Base-by-base conservation (phyloP, 2,329 filamentous ascomycete species). In the Nannizzia gypsea region DNA sequence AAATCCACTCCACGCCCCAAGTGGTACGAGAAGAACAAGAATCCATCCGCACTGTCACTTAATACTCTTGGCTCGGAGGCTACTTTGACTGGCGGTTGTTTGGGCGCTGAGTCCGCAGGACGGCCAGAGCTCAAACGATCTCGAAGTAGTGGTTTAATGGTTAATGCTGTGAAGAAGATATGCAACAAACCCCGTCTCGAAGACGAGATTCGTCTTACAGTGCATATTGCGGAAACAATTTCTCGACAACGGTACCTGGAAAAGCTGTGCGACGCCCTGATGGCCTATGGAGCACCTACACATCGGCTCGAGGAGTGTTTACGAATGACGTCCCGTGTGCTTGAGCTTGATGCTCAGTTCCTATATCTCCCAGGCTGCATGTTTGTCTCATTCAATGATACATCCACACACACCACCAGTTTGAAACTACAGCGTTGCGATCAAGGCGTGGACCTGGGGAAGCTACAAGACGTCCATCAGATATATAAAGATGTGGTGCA, bases 241-340 rank as follows among this genome's bases (percentile, higher is more conserved):
- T 84, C 85, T 38, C 83, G 90, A 2, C 90, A 96, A 66, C 82
- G 83, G 59, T 96, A 95, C 70, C 80, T 96, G 11, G 81, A 91
- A 59, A 90, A 88, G 70, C 81, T 96, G 42, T 96, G 91, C 70
- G 83, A 85, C 44, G 89, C 89, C 1, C 76, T 96, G 61, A 96
- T 96, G 90, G 80, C 84, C 68, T 96, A 89, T 64, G 91, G 91
- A 11, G 91, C 91, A 0, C 91, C 91, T 0, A 95, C 90, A 0
- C 91, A 96, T 75, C 85, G 91, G 9, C 77, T 96, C 20, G 91
- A 96, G 72, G 77, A 95, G 70, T 96, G 95, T 71, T 86, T 96
- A 83, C 85, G 82, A 63, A 95, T 92, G 88, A 90, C 88, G 6
- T 86, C 91, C 1, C 82, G 88, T n/a, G 88, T 93, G 1, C 80